Conservation (phyloP, 2,329 filamentous ascomycete species). For the Ceratocystis huliohia region DNA sequence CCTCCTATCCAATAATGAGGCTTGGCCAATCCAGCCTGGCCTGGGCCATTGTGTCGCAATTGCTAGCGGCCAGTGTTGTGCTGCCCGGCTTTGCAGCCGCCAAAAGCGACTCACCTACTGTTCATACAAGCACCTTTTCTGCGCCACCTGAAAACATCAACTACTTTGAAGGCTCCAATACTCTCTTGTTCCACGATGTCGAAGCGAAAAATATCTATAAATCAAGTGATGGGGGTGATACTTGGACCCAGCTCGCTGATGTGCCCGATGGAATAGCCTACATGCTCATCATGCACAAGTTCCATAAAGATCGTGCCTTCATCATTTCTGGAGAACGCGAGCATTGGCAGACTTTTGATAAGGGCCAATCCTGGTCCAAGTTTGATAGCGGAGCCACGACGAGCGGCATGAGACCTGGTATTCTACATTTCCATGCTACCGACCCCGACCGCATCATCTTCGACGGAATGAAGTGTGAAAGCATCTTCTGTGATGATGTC, state of each 20-base stretch:
- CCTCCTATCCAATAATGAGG: constrained; percentile 14
- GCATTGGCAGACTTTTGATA: constrained; percentile 76
- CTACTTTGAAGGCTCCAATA: constrained; percentile 85
- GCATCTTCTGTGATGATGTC: constrained; percentile 50
- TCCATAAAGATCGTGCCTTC: constrained; percentile 66
- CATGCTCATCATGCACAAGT: constrained; percentile 63
- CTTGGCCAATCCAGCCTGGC: constrained; percentile 14
- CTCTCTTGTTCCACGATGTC: constrained; percentile 61
- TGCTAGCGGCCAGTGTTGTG: constrained; percentile 14
- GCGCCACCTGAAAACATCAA: constrained; percentile 56
- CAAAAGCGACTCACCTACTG: constrained; percentile 51
- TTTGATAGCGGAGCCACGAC: constrained; percentile 54
- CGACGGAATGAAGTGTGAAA: constrained; percentile 57
- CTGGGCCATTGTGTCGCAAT: constrained; percentile 17
- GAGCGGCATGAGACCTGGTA: constrained; percentile 36
- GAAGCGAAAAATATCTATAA: constrained; percentile 55
- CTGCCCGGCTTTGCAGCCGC: constrained; percentile 24
- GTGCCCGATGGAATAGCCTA: constrained; percentile 51
- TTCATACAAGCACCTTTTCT: constrained; percentile 54
- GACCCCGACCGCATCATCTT: constrained; percentile 80
- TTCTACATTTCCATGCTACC: constrained; percentile 66
- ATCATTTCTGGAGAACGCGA: constrained; percentile 54
- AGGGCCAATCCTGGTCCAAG: constrained; percentile 64
- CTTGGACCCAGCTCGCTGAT: constrained; percentile 55
- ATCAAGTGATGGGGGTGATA: constrained; percentile 66